Conservation (phyloP, 2,329 filamentous ascomycete species). For the Cordyceps fumosorosea region DNA sequence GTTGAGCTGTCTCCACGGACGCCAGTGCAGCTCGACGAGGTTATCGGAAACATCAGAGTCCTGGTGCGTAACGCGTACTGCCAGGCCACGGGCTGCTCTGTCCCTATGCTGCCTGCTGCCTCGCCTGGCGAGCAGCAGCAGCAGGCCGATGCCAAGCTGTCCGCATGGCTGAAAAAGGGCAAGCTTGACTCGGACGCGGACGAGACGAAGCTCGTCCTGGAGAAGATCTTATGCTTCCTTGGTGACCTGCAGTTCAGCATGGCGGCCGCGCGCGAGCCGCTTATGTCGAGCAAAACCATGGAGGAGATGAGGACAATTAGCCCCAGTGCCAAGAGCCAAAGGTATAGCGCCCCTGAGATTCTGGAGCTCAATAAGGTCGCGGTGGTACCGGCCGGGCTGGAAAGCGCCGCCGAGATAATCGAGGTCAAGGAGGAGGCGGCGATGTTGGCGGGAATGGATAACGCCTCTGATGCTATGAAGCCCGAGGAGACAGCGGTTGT, state of each 20-base stretch:
- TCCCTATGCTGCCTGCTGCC: background rate
- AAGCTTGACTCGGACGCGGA: slow-evolving; percentile 20
- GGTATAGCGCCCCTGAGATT: slow-evolving; percentile 7
- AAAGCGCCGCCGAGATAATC: no score
- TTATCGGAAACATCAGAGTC: background rate
- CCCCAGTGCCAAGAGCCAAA: background rate
- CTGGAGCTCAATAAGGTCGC: background rate
- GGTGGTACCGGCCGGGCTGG: background rate
- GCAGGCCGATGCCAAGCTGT: slow-evolving; percentile 17
- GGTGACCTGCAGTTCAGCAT: slow-evolving; percentile 19
- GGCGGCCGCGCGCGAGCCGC: background rate
- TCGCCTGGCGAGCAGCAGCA: slow-evolving; percentile 9
- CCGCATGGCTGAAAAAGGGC: slow-evolving; percentile 21
- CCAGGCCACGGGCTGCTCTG: background rate
- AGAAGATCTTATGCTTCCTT: slow-evolving; percentile 19
- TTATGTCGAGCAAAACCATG: background rate
- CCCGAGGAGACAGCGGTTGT: background rate
- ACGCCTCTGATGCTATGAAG: background rate
- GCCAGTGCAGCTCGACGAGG: background rate
- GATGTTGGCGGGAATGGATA: background rate
- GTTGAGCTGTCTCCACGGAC: background rate
- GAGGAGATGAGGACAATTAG: background rate
- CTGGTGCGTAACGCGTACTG: background rate
- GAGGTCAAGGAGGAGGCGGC: no score
- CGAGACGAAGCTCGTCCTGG: slow-evolving; percentile 18